Evolutionary conservation across 2,329 filamentous ascomycete genomes (phyloP), one percentile per base, ranked within the genome.

Genomic region (Penicillium sp.): DNA sequence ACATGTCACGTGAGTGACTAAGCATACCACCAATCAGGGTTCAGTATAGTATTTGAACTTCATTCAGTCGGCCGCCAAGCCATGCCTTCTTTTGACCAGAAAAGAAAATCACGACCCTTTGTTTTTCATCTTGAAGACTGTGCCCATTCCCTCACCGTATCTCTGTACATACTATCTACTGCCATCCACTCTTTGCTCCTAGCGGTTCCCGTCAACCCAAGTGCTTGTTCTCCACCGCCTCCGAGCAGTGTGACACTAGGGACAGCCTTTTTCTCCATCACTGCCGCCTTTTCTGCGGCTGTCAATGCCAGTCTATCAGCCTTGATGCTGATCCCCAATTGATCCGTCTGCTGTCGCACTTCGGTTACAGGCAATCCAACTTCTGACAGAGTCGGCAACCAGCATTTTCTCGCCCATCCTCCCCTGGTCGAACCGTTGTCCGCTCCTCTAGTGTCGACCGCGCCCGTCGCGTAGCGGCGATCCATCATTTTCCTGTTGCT

Each of bases 1-100:
- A 61, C 59, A 56, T 60, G 58, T 19, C 5, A 19, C 30, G 50
- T 73, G 69, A 72, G 51, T 71, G 64, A 71, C 51, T 63, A 4
- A 5, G 3, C 26, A 26, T 26, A 15, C 23, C 19, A 17, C 68
- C 69, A 72, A 71, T 67, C 64, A 70, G 49, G 4, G 47, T 15
- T 7, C 41, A 50, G 7, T 19, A 7, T 19, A 7, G 5, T 41
- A 23, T 66, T 69, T 71, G 71, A 71, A 71, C 67, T 66, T 74
- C 70, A 74, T 71, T 64, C 26, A 26, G 45, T 56, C 59, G 61
- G 63, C 60, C 61, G 63, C 60, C 61, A 68, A 63, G 60, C 35
- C 13, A 41, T 41, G 35, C 5, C 57, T 60, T 63, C 60, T 66
- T 30, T 44, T 38, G 41, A 59, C 17, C 61, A 64, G 66, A 29